Evolutionary conservation across 108 stramenopile genomes (phyloP).

Genomic region (Skeletonema grethae): DNA sequence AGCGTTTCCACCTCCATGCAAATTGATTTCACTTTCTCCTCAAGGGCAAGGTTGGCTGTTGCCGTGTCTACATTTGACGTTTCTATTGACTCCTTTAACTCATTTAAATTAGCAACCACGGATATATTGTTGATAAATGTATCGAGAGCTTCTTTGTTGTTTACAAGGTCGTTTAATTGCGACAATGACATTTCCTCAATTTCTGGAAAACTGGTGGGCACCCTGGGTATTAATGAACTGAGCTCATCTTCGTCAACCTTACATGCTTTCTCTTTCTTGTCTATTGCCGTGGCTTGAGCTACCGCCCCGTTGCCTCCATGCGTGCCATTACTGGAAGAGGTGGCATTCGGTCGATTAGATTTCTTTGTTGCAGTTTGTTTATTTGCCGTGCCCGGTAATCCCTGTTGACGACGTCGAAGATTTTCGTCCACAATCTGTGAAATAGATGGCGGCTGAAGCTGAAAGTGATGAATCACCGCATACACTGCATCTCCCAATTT

Average conservation of each 20-base stretch:
- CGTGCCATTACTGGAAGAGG: background rate
- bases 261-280: background rate
- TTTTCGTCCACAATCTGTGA: slow-evolving; percentile 66
- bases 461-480: slow-evolving; percentile 76
- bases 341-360: background rate
- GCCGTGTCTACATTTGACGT: slow-evolving; percentile 61
- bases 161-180: slow-evolving; percentile 55
- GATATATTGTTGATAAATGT: slow-evolving; percentile 48
- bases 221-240: slow-evolving; percentile 45
- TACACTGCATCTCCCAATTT: slow-evolving; percentile 74
- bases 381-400: background rate
- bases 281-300: background rate
- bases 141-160: slow-evolving; percentile 55
- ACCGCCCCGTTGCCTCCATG: slow-evolving; percentile 2
- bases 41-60: slow-evolving; percentile 45
- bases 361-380: background rate
- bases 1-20: slow-evolving; percentile 40
- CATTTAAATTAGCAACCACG: slow-evolving; percentile 41
- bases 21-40: slow-evolving; percentile 47
- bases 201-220: slow-evolving; percentile 65
- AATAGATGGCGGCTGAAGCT: slow-evolving; percentile 70
- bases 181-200: slow-evolving; percentile 53
- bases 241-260: slow-evolving; percentile 32
- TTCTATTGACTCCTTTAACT: slow-evolving; percentile 38
- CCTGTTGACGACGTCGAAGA: slow-evolving; percentile 53